Base-by-base conservation (phyloP, 2,329 filamentous ascomycete genomes). In the Talaromyces sp. region DNA sequence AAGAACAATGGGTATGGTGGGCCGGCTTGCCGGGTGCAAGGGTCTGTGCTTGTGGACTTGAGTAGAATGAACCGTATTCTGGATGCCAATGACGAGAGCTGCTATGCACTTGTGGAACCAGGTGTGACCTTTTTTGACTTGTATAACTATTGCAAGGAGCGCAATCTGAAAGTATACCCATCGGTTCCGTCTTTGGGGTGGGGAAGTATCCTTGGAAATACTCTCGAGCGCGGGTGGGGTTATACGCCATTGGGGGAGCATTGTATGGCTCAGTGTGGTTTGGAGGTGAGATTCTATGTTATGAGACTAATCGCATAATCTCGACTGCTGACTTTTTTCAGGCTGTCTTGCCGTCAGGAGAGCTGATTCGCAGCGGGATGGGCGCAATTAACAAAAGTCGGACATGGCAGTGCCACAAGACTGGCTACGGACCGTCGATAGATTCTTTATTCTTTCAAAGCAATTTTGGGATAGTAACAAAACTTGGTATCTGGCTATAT, bases 1-100 rank as follows among this genome's bases (percentile, higher is more conserved):
- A 70, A 77, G 17, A 82, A 82, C 56, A 60, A 79, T 3, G 82
- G 78, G 10, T 81, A 81, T 51, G 80, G 79, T 11, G 79, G 79
- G 3, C 74, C 79, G 2, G 77, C 77, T n/a, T n/a, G 0, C 79
- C 78, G 0, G 76, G 6, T 70, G 80, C 2, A 58, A 62, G 2
- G 78, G 78, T 0, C 76, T 20, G 68, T 81, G 5, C 76, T 76
- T 0, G 57, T 82, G 16, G 76, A 80, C 54, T 64, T 81, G 1
- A 66, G 65, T 3, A 47, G 45, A 11, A 82, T 85, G 81, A 78
- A 80, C 61, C 32, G 24, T 3, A 42, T 53, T 17, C 6, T 49
- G 2, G 46, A 53, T 20, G 27, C 49, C 2, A 49, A 49, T 16
- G 35, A 35, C 4, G 35, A 49, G 13, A 16, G 24, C 27, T 33